Evolutionary conservation across 306 rosid species (phyloP), one percentile per base, ranked within the genome.

Genomic region (Fragaria ananassa): DNA sequence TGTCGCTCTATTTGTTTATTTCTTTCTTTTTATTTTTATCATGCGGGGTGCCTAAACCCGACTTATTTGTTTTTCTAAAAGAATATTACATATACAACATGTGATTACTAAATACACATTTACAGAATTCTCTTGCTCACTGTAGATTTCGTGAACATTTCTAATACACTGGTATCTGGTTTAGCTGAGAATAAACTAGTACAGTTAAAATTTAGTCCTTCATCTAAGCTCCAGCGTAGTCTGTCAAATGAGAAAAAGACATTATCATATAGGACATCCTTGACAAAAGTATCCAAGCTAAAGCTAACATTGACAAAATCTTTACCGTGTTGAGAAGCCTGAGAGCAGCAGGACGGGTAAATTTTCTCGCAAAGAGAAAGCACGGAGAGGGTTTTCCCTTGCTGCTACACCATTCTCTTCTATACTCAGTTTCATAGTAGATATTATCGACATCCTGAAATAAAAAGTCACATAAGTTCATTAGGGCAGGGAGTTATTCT

Each of bases 351-450:
- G 99, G 93, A 19, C 98, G 85, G 27, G 97, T 96, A 82, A 96
- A 96, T 76, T 96, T 96, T 79, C 98, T 82, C 0, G 98, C 98
- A 29, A 96, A 96, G 83, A 96, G 98, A 81, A 96, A 96, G 82
- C 99, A 96, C 5, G 83, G 78, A 31, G 98, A 88, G n/a, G 98
- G 93, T 74, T 89, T 92, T 14, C 91, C 97, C 87, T 87, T 88
- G 83, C 96, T 92, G 72, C 83, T 86, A 84, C 98, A 96, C 99
- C 98, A 96, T 82, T 96, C 99, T 86, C 92, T 88, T 74, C 99
- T 82, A 81, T 96, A 88, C 81, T 96, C 99, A 5, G 99, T 96
- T 78, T 96, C 98, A 0, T 92, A 92, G 77, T 96, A 88, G 73
- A 96, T 88, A 86, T 92, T 92, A 83, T 96, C 97, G 78, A 92